Evolutionary conservation across 768 basidiomycete genomes (phyloP), one percentile per base, ranked within the genome.

Genomic region (Cubamyces lactineus): DNA sequence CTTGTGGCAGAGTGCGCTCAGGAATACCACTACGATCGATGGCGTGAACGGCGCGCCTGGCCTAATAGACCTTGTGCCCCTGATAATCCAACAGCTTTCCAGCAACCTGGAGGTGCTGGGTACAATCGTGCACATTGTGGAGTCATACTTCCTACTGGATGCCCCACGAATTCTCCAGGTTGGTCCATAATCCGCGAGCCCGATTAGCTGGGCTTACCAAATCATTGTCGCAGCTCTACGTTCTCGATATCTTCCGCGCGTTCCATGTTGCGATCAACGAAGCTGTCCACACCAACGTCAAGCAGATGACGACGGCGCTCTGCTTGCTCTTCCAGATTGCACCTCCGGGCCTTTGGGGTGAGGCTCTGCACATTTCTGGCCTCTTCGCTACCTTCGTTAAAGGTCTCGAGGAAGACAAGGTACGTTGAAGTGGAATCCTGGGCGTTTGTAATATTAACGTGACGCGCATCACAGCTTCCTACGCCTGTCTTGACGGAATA

Each of bases 61-160:
- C 41, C 79, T 94, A 23, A 74, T 86, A 34, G 83, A 86, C 24
- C 76, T 96, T 28, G 84, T 92, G 57, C 91, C 90, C 17, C 70
- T 82, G 38, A 83, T 84, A 2, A 71, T 92, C 12, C 57, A 75
- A n/a, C 73, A 92, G 4, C 75, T 96, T 17, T 79, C 81, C 1
- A 77, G 76, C 28, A 93, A 94, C 64, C 75, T 92, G 46, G 93
- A 95, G 66, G 73, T 93, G 21, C 76, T 94, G 19, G 90, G 89
- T 15, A 86, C 80, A 55, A 80, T 87, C 26, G 84, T 84, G 17
- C 77, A 75, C 59, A 84, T 95, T 57, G 67, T 92, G 23, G 90
- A 93, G 70, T 87, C 89, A 5, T 96, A 94, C 71, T 76, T 92
- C 61, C 72, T 96, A n/a, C 78, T 92, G 17, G 89, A 92, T 72